phyloP scores from a whole-genome alignment of 2,329 filamentous ascomycete species.

The Apiospora saccharicola region DNA sequence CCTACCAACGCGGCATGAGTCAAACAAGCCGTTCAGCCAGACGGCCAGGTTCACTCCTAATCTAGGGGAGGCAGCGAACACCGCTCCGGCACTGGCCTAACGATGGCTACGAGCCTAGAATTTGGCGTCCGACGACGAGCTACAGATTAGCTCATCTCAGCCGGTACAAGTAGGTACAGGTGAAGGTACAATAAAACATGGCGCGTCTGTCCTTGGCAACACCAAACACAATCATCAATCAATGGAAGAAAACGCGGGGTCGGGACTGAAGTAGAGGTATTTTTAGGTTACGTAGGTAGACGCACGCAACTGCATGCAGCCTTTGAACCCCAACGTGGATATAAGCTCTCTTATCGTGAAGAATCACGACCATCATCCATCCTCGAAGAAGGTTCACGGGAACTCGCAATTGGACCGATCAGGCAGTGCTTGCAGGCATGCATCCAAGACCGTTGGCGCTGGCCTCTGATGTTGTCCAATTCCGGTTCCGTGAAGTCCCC shows the following conservation, averaged over 20 bases:
- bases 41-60: background rate
- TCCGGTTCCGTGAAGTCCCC: conserved; percentile 8
- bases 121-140: background rate
- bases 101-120: background rate
- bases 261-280: background rate
- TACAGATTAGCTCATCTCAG: conserved; percentile 11
- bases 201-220: background rate
- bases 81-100: background rate
- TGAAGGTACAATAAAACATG: background rate
- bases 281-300: conserved; percentile 1
- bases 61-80: conserved; percentile 2
- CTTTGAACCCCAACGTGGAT: background rate
- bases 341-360: conserved; percentile 10
- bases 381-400: background rate
- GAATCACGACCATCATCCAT: background rate
- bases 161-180: conserved; percentile 2
- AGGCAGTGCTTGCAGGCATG: background rate
- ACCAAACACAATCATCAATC: background rate
- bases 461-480: conserved; percentile 9
- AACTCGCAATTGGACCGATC: conserved; percentile 4
- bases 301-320: conserved; percentile 14
- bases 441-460: conserved; percentile 14
- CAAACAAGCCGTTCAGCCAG: background rate
- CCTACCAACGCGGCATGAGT: conserved; percentile 3
- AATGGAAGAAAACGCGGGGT: conserved; percentile 2